Evolutionary conservation across 164 flowering plant genomes (phyloP).

Genomic region (Echeveria elegans): DNA sequence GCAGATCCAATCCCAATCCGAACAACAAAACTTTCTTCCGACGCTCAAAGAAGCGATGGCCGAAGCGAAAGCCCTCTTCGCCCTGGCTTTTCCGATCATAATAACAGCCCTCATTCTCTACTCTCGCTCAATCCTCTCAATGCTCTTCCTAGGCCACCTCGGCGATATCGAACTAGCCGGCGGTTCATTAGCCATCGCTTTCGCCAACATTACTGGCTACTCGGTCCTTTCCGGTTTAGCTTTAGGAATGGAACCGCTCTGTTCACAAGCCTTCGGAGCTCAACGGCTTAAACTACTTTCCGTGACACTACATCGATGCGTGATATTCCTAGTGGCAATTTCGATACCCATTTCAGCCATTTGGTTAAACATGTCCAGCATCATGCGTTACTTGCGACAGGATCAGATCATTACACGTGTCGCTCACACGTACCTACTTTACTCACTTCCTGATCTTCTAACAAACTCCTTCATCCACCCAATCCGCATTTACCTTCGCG

Average conservation of each 20-base stretch:
- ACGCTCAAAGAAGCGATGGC: slow-evolving; percentile 25
- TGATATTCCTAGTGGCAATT: slow-evolving; percentile 51
- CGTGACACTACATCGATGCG: slow-evolving; percentile 60
- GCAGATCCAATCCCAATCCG: too few relatives aligned
- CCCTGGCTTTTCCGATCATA: slow-evolving; percentile 60
- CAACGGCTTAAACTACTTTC: slow-evolving; percentile 46
- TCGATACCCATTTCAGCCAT: slow-evolving; percentile 61
- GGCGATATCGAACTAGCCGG: slow-evolving; percentile 78
- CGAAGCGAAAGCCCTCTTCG: slow-evolving; percentile 45
- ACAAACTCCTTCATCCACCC: slow-evolving; percentile 76
- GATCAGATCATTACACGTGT: slow-evolving; percentile 43
- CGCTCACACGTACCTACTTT: slow-evolving; percentile 54
- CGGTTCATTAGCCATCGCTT: slow-evolving; percentile 76
- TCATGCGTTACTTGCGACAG: slow-evolving; percentile 39
- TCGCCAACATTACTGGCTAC: slow-evolving; percentile 88
- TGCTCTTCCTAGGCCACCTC: slow-evolving; percentile 79
- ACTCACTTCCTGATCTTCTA: slow-evolving; percentile 70
- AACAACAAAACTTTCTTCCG: slow-evolving; percentile 1
- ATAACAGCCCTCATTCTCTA: slow-evolving; percentile 66
- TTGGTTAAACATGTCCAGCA: slow-evolving; percentile 52
- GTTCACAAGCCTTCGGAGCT: slow-evolving; percentile 88
- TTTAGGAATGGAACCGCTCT: slow-evolving; percentile 85
- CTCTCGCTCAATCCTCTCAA: slow-evolving; percentile 66
- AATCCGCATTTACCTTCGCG: slow-evolving; percentile 79
- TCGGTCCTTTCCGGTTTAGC: slow-evolving; percentile 84